Evolutionary conservation across 2,329 filamentous ascomycete species (phyloP).

Genomic region (Ilyonectria mors-panacis): DNA sequence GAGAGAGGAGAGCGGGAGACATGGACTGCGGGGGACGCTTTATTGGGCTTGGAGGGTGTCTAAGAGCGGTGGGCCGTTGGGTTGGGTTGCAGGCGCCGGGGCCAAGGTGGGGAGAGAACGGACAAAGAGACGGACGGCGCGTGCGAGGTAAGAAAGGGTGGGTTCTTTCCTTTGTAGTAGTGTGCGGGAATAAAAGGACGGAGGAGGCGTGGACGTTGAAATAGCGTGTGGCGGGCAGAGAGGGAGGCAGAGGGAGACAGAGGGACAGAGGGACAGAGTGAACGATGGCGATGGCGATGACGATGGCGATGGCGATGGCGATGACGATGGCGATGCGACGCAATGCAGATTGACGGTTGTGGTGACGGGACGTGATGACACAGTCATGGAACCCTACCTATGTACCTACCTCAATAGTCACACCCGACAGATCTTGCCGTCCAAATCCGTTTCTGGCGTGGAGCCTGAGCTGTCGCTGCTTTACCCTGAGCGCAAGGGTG

Average conservation of each 20-base stretch:
- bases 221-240: neutral
- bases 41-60: slow-evolving; percentile 47
- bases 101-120: slow-evolving; percentile 43
- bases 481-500: neutral
- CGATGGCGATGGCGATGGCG: slow-evolving; percentile 10
- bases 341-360: slow-evolving; percentile 1
- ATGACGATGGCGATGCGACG: slow-evolving; percentile 8
- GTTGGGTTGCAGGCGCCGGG: slow-evolving; percentile 48
- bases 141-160: slow-evolving; percentile 19
- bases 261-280: neutral
- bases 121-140: slow-evolving; percentile 20
- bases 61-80: slow-evolving; percentile 50
- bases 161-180: slow-evolving; percentile 1
- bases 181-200: neutral
- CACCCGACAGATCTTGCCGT: too few species aligned
- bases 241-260: neutral
- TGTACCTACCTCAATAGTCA: neutral
- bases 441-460: too few species aligned
- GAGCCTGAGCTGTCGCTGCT: neutral
- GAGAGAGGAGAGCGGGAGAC: slow-evolving; percentile 9
- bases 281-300: slow-evolving; percentile 8
- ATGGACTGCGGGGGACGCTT: slow-evolving; percentile 39
- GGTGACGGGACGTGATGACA: neutral
- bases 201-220: neutral
- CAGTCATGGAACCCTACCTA: neutral